A percentile compares a stretch with the other conserved stretches of the same genome.
phyloP scores from a whole-genome alignment of 768 basidiomycete species.

The Naganishia onofrii region DNA sequence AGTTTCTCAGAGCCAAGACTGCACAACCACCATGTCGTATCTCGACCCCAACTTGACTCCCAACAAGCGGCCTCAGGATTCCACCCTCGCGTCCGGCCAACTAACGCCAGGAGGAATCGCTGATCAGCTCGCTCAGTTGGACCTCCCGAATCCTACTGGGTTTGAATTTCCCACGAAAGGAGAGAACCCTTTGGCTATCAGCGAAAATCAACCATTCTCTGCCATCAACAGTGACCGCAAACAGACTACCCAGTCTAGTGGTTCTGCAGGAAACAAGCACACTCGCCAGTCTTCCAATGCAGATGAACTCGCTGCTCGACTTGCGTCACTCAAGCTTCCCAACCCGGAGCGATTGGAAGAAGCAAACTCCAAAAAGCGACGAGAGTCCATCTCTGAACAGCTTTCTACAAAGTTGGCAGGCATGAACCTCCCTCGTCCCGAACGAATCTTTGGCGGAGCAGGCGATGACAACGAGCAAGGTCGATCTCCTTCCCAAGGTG shows the following conservation, averaged over 20 bases:
- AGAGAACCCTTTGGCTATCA: conserved; percentile 3
- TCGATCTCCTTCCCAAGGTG: conserved; percentile 37
- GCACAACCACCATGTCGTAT: conserved; percentile 7
- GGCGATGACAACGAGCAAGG: conserved; percentile 37
- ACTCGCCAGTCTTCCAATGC: conserved; percentile 3
- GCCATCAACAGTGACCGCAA: not conserved
- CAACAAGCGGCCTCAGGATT: conserved; percentile 6
- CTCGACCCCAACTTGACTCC: conserved; percentile 16
- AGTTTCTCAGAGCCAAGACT: not conserved
- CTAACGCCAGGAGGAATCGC: conserved; percentile 45
- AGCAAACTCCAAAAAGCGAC: conserved; percentile 37
- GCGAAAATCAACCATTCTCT: conserved; percentile 16
- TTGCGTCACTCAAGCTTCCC: conserved; percentile 33
- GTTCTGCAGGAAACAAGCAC: conserved; percentile 32
- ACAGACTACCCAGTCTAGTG: conserved; percentile 24
- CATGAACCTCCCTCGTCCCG: conserved; percentile 52
- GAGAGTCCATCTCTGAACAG: conserved; percentile 49
- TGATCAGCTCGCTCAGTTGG: conserved; percentile 46
- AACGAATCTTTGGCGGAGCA: conserved; percentile 46
- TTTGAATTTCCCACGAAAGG: conserved; percentile 35
- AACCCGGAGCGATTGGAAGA: conserved; percentile 48
- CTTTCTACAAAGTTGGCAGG: conserved; percentile 39
- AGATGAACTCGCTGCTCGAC: conserved; percentile 26
- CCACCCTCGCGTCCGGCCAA: conserved; percentile 10
- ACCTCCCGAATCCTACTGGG: conserved; percentile 43